Evolutionary conservation across 1,284 basidiomycete species (phyloP).

Genomic region (Microbotryomycetes sp.): DNA sequence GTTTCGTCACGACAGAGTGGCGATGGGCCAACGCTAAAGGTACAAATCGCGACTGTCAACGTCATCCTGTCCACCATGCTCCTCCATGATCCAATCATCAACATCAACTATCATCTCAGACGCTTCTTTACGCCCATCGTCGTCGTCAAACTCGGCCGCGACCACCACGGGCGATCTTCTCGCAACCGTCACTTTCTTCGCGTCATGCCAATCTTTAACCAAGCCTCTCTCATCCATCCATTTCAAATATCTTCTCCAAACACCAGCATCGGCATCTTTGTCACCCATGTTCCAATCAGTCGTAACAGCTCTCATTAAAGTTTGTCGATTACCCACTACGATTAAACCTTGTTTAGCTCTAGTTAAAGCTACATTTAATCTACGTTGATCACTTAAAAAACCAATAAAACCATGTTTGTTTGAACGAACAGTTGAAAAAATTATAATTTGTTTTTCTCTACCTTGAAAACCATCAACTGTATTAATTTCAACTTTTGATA

Average conservation of each 20-base stretch:
- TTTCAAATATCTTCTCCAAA: background rate
- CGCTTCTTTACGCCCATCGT: background rate
- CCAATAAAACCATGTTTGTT: slow-evolving; percentile 69
- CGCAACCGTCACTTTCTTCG: background rate
- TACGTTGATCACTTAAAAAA: slow-evolving; percentile 77
- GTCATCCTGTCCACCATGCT: background rate
- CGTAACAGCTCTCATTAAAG: slow-evolving; percentile 45
- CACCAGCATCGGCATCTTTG: background rate
- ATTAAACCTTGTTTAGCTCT: slow-evolving; percentile 58
- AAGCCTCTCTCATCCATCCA: background rate
- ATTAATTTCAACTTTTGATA: slow-evolving; percentile 66
- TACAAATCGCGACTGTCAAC: background rate
- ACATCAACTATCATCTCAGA: too few relatives aligned
- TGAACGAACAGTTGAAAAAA: slow-evolving; percentile 83
- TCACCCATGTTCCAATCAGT: slow-evolving; percentile 39
- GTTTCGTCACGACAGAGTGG: too few relatives aligned
- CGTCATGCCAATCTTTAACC: background rate
- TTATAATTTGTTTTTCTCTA: slow-evolving; percentile 81
- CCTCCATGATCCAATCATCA: background rate
- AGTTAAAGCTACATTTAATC: slow-evolving; percentile 75
- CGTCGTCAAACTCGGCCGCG: background rate
- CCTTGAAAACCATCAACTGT: slow-evolving; percentile 93
- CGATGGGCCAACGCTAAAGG: too few relatives aligned
- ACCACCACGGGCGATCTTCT: background rate
- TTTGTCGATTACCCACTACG: slow-evolving; percentile 58